Evolutionary conservation across 768 basidiomycete species (phyloP), one percentile per base, ranked within the genome.

Genomic region (Leccinum rimulosum): DNA sequence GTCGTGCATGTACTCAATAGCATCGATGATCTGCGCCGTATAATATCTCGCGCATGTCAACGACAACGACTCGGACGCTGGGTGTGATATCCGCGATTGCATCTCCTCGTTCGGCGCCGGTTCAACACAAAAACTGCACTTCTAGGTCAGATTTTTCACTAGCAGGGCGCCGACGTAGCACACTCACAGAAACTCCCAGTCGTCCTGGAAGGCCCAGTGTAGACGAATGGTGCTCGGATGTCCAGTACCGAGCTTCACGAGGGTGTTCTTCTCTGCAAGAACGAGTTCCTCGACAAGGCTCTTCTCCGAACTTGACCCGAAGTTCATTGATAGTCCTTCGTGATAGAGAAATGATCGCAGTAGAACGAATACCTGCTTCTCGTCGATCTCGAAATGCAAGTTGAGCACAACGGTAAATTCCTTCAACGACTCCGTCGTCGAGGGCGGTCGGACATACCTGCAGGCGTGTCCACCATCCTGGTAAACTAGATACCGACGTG

Each of bases 161-260:
- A 27, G 8, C 22, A 3, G 11, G 4, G 6, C 2, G 10, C 8
- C 6, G 45, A 27, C 25, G 22, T 3, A 35, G 30, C 53, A 4
- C 45, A 82, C 90, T 72, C 72, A 94, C 93, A 96, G 43, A 96
- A 76, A 65, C 87, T 86, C 79, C 83, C 30, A 86, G 25, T 86
- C 81, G 68, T 95, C 93, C 64, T 94, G 92, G 67, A 95, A 95
- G 2, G 91, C 86, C 76, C 86, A 92, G 63, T 87, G 87, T 28
- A 95, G 76, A 52, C 86, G 84, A 10, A 95, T 84, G 54, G 95
- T 84, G 3, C 93, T 93, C 9, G 90, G 89, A 74, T 95, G 91
- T 4, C 84, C 82, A 3, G 82, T 79, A 19, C 78, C 79, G 19
- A 91, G 78, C 12, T 80, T 76, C 36, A 89, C 81, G 45, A 95